Evolutionary conservation across 495 filamentous ascomycete genomes (phyloP).

Genomic region (Aspergillus funiculosus): DNA sequence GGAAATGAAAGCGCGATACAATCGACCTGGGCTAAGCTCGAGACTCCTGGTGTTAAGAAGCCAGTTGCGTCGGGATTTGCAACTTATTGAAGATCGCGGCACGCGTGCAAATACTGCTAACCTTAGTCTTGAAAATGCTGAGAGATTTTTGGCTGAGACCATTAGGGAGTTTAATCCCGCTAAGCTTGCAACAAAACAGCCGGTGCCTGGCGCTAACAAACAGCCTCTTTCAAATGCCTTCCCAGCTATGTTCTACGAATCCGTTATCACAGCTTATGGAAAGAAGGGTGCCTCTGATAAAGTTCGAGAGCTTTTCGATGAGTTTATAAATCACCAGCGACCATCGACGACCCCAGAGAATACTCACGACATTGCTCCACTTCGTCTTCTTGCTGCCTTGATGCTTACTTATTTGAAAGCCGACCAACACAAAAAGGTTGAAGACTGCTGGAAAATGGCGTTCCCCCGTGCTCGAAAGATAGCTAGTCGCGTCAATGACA

Average conservation of each 20-base stretch:
- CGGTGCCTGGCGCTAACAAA: slow-evolving; percentile 11
- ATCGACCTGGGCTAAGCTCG: slow-evolving; percentile 36
- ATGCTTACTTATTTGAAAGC: slow-evolving; percentile 58
- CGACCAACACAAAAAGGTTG: slow-evolving; percentile 51
- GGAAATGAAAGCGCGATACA: slow-evolving; percentile 47
- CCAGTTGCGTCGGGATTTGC: slow-evolving; percentile 31
- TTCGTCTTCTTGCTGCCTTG: slow-evolving; percentile 55
- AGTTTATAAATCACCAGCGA: slow-evolving; percentile 37
- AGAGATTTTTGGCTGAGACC: slow-evolving; percentile 32
- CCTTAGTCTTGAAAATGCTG: slow-evolving; percentile 28
- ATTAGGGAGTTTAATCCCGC: slow-evolving; percentile 26
- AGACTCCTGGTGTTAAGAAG: slow-evolving; percentile 44
- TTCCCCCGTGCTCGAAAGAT: slow-evolving; percentile 46
- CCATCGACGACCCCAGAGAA: slow-evolving; percentile 23
- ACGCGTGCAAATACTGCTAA: slow-evolving; percentile 1
- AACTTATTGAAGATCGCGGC: slow-evolving; percentile 11
- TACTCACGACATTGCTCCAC: slow-evolving; percentile 35
- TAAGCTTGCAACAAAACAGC: slow-evolving; percentile 24
- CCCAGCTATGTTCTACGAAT: slow-evolving; percentile 47
- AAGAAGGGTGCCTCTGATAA: slow-evolving; percentile 47
- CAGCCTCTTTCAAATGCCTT: slow-evolving; percentile 30
- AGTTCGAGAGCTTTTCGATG: slow-evolving; percentile 51
- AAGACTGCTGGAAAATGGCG: slow-evolving; percentile 59
- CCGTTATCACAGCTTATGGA: slow-evolving; percentile 60
- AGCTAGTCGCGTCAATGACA: slow-evolving; percentile 23